Evolutionary conservation across 306 rosid genomes (phyloP).

Genomic region (Trichosanthes truncata): DNA sequence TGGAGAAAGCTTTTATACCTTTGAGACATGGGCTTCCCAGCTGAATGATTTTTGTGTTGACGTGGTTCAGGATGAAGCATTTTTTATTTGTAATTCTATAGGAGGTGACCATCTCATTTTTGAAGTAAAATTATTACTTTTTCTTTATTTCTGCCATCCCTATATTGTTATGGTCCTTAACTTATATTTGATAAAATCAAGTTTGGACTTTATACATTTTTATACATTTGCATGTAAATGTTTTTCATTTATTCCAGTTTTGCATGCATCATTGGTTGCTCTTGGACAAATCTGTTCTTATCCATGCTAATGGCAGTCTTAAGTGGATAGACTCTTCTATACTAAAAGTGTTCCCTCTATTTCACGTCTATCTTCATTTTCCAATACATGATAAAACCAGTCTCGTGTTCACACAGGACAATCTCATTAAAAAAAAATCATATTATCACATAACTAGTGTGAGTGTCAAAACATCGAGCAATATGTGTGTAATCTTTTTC

Average conservation of each 20-base stretch:
- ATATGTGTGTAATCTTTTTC: not conserved
- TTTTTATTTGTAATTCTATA: constrained; percentile 86
- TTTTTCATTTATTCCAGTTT: not conserved
- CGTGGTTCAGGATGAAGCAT: constrained; percentile 65
- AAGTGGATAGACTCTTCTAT: not conserved
- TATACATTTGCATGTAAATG: not conserved
- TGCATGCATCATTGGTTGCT: not conserved
- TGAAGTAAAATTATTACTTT: not conserved
- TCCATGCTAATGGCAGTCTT: not conserved
- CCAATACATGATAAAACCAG: not conserved
- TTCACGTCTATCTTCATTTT: not conserved
- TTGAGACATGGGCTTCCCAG: constrained; percentile 93
- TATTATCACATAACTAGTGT: not conserved
- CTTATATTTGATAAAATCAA: not conserved
- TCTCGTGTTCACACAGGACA: not conserved
- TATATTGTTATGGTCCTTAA: not conserved
- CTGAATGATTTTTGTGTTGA: constrained; percentile 65
- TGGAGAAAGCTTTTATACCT: constrained; percentile 57
- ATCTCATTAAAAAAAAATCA: not conserved
- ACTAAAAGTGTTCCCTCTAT: not conserved
- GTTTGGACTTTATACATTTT: not conserved
- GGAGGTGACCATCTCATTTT: constrained; percentile 48
- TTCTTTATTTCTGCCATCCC: not conserved
- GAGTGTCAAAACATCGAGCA: not conserved
- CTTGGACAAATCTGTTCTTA: not conserved